A percentile compares a stretch with the other conserved stretches of the same genome.
phyloP scores from a whole-genome alignment of 805 yeast species.

The Ogataea saltuana region DNA sequence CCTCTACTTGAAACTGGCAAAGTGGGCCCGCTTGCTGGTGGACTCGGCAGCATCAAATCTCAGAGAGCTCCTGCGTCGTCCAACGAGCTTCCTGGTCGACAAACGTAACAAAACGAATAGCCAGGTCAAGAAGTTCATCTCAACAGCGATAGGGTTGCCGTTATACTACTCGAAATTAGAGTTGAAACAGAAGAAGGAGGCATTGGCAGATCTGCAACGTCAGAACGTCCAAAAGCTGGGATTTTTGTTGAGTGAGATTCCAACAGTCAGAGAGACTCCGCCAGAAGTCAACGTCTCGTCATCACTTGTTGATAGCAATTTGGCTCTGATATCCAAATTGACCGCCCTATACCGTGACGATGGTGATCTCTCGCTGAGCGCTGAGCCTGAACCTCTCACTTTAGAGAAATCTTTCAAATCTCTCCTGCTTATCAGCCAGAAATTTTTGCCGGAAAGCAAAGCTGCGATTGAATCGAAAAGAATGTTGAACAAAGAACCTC shows the following conservation, averaged over 20 bases:
- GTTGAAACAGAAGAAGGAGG: conserved; percentile 25
- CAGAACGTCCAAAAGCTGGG: conserved; percentile 41
- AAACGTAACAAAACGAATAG: conserved; percentile 21
- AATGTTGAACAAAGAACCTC: conserved; percentile 39
- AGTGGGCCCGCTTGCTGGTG: conserved; percentile 18
- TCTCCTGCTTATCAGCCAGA: conserved; percentile 8
- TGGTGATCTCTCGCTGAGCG: not conserved
- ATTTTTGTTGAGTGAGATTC: conserved; percentile 35
- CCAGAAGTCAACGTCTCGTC: not conserved
- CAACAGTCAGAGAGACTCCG: conserved; percentile 22
- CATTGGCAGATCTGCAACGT: conserved; percentile 25
- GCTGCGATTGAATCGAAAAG: conserved; percentile 2
- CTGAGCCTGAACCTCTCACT: not conserved
- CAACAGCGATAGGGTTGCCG: conserved; percentile 40
- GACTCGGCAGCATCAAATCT: conserved; percentile 19
- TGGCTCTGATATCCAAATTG: not conserved
- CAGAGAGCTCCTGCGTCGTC: conserved; percentile 22
- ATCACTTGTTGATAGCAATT: not conserved
- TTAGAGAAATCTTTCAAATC: conserved; percentile 16
- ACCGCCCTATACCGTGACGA: not conserved
- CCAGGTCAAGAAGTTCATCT: conserved; percentile 24
- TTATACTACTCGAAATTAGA: conserved; percentile 35
- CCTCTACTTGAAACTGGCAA: conserved; percentile 12
- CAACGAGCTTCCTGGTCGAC: conserved; percentile 29
- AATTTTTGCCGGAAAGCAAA: conserved; percentile 11